A percentile compares a stretch with the other conserved stretches of the same genome.
Evolutionary conservation across 805 yeast genomes (phyloP).

Genomic region (Naumovozyma dairenensis): DNA sequence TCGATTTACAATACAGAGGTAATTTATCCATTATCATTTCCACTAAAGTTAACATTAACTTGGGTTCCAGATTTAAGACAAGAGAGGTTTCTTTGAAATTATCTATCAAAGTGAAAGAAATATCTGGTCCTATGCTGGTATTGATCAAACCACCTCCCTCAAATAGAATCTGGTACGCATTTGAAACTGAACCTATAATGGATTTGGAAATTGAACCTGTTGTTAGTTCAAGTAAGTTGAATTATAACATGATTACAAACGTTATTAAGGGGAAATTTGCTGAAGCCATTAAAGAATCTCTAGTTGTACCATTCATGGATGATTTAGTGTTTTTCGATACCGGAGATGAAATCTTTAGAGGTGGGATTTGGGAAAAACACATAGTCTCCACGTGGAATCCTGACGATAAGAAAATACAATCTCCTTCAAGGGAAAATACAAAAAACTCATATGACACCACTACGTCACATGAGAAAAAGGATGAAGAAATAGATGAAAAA

Average conservation of each 20-base stretch:
- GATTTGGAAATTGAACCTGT: constrained; percentile 78
- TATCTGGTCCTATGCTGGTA: constrained; percentile 66
- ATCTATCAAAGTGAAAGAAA: constrained; percentile 52
- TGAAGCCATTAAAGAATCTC: constrained; percentile 67
- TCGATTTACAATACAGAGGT: constrained; percentile 64
- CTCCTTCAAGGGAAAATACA: neutral
- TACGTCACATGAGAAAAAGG: neutral
- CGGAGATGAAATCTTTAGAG: constrained; percentile 62
- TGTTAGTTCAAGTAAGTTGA: constrained; percentile 75
- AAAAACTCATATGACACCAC: neutral
- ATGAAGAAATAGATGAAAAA: neutral
- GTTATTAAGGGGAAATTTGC: constrained; percentile 68
- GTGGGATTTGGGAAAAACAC: constrained; percentile 73
- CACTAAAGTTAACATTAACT: constrained; percentile 65
- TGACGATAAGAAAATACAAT: neutral
- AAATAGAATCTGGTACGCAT: constrained; percentile 82
- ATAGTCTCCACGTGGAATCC: constrained; percentile 4
- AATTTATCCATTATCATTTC: constrained; percentile 66
- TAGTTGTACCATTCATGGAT: constrained; percentile 85
- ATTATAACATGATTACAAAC: constrained; percentile 69
- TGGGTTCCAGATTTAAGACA: constrained; percentile 67
- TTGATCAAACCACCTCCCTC: constrained; percentile 85
- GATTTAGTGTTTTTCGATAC: constrained; percentile 69
- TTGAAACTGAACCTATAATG: constrained; percentile 66
- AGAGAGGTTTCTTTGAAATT: constrained; percentile 68